Base-by-base conservation (phyloP, 768 basidiomycete genomes). In the Termitomyces sp. region DNA sequence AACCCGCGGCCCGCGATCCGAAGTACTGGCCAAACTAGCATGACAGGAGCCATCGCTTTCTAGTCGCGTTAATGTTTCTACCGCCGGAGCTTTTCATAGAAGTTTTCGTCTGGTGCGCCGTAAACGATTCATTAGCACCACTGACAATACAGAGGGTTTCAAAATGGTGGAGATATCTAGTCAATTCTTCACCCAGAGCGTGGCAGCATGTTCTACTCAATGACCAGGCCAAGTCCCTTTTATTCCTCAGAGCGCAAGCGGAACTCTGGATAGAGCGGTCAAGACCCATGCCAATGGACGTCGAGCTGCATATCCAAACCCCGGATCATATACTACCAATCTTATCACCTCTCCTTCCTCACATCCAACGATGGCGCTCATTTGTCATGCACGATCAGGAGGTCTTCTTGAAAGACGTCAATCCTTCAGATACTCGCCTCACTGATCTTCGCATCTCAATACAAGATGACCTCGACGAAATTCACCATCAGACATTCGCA, bases 41-140 rank as follows among this genome's bases (percentile, higher is more conserved):
- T 37, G 11, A 29, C 34, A 11, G 32, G 8, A 12, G 14, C 32
- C 48, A 11, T 25, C 50, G n/a, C 8, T 45, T 47, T 45, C 54
- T 12, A 61, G 65, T 51, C 19, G 25, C n/a, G 43, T 43, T 12
- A n/a, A 52, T 65, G 29, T 49, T 54, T 32, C 71, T 89, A 16
- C 88, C 88, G 0, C 70, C 79, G 11, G 88, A 90, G 57, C 67
- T 90, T 12, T 76, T 89, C 27, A 75, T 82, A 59, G 81, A 86
- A 56, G 81, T 87, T 45, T 89, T 90, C 68, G 67, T 67, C 4
- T 74, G 72, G 41, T 76, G 73, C 59, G 73, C 74, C 1, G 64
- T 66, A n/a, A 72, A 70, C 27, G 74, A 80, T n/a, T 69, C 80
- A 8, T 69, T 81, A 27, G 72, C 76, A 0, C 82, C 82, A 4